Evolutionary conservation across 202 grass and related monocot species (phyloP).

Genomic region (Sporobolus alterniflorus): DNA sequence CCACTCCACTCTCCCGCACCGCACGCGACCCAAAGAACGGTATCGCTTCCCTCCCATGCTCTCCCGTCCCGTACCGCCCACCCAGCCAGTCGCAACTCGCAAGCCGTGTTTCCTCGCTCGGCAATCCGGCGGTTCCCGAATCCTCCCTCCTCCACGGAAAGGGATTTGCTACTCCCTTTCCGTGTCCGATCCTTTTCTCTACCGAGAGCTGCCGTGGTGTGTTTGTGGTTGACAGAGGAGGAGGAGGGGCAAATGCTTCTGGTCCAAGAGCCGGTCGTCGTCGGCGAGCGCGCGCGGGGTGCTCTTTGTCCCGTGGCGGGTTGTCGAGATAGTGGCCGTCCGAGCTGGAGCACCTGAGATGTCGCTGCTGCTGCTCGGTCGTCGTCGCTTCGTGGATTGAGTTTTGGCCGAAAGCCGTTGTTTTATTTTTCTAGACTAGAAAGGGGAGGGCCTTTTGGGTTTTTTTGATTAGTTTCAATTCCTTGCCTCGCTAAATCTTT

Average conservation of each 20-base stretch:
- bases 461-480: slow-evolving; percentile 33
- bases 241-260: neutral
- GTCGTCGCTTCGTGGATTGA: neutral
- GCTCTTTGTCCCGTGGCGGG: slow-evolving; percentile 5
- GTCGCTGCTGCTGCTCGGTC: neutral
- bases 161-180: neutral
- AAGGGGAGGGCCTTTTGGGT: neutral
- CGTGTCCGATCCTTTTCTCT: neutral
- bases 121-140: neutral
- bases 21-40: slow-evolving; percentile 18
- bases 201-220: neutral
- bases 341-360: slow-evolving; percentile 44
- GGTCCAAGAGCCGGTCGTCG: slow-evolving; percentile 8
- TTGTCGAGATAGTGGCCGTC: slow-evolving; percentile 10
- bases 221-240: neutral
- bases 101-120: neutral
- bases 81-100: neutral
- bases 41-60: slow-evolving; percentile 16
- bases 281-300: slow-evolving; percentile 14
- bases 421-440: neutral
- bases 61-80: neutral
- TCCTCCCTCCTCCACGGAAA: neutral
- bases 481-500: slow-evolving; percentile 45
- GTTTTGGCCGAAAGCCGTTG: slow-evolving; percentile 41
- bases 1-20: neutral